phyloP scores from a whole-genome alignment of 2,329 filamentous ascomycete genomes.

The Zymoseptoria crescenta region DNA sequence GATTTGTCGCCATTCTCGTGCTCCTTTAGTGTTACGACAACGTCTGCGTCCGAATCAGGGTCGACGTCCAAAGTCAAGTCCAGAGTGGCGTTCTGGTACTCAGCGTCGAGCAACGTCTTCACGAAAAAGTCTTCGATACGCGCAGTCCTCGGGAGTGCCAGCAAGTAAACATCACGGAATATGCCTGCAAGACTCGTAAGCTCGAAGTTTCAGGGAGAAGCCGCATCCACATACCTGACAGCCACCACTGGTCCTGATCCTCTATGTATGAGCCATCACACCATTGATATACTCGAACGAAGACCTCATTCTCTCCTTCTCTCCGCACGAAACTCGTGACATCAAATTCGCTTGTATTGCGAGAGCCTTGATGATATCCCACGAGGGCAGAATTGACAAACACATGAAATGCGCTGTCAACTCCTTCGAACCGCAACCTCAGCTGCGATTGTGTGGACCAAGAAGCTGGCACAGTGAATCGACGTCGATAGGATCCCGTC shows the following conservation, averaged over 20 bases:
- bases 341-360: constrained; percentile 63
- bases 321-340: constrained; percentile 45
- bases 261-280: constrained; percentile 62
- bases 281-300: constrained; percentile 60
- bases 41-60: constrained; percentile 1
- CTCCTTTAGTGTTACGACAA: constrained; percentile 15
- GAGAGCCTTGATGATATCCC: constrained; percentile 61
- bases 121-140: constrained; percentile 54
- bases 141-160: constrained; percentile 45
- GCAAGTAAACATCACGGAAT: constrained; percentile 58
- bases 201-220: not conserved
- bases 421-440: constrained; percentile 59
- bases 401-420: constrained; percentile 62
- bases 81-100: constrained; percentile 45
- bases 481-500: constrained; percentile 52
- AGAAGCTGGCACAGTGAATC: constrained; percentile 44
- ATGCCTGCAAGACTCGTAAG: constrained; percentile 37
- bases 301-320: constrained; percentile 45
- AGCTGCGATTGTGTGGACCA: constrained; percentile 46
- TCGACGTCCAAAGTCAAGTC: constrained; percentile 37
- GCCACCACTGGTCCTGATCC: constrained; percentile 50
- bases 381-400: constrained; percentile 57
- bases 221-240: constrained; percentile 51
- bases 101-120: constrained; percentile 44
- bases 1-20: not conserved